phyloP scores from a whole-genome alignment of 106 monocot genomes.

The Dendrobium chrysotoxum region DNA sequence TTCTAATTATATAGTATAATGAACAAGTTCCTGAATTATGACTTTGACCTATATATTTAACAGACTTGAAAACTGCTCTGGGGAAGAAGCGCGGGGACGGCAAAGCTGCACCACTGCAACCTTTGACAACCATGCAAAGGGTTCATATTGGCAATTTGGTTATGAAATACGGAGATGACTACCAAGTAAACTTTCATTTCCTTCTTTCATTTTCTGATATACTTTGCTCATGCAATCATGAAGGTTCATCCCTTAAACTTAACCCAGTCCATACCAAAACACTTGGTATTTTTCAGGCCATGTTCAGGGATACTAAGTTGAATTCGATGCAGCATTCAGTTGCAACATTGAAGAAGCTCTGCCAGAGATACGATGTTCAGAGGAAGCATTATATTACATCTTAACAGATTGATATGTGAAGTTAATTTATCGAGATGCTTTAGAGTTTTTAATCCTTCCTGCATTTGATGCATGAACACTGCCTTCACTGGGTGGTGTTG shows the following conservation, averaged over 20 bases:
- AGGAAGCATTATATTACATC: constrained; percentile 1
- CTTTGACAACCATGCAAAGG: constrained; percentile 68
- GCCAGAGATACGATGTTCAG: constrained; percentile 30
- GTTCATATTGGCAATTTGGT: constrained; percentile 56
- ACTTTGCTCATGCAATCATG: no score
- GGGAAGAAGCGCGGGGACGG: constrained; percentile 87
- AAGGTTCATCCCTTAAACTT: background rate
- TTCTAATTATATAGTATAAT: background rate
- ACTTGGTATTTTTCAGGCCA: constrained; percentile 31
- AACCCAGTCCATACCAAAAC: background rate
- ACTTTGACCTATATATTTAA: background rate
- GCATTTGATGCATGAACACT: background rate
- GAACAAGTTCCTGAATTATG: background rate
- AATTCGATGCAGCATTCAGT: constrained; percentile 67
- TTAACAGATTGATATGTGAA: background rate
- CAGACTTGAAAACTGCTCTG: constrained; percentile 72
- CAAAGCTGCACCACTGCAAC: constrained; percentile 41
- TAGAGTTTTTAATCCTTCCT: background rate
- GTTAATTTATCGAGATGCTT: background rate
- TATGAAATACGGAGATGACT: constrained; percentile 72
- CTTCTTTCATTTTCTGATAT: background rate
- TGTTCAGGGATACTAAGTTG: constrained; percentile 67
- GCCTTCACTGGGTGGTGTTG: background rate
- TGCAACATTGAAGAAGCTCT: constrained; percentile 50
- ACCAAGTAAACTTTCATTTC: constrained; percentile 41